Conservation (phyloP, 169 alveolate genomes). For the Blepharisma undulans region DNA sequence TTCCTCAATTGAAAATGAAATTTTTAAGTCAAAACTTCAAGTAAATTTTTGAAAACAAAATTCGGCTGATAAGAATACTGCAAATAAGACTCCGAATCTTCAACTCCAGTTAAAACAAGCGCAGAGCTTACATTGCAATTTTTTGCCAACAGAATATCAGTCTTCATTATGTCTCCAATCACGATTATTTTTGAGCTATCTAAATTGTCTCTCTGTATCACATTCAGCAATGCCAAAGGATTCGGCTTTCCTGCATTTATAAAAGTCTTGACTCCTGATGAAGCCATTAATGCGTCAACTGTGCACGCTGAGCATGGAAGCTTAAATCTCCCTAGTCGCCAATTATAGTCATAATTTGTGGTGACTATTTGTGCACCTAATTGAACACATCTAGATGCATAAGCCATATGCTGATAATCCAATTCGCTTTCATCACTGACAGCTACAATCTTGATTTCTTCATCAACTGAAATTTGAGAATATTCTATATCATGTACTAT, state of each 20-base stretch:
- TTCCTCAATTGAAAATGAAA: no score
- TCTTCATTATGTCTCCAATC: constrained; percentile 51
- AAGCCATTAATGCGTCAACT: constrained; percentile 28
- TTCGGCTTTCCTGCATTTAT: constrained; percentile 50
- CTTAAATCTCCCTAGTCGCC: constrained; percentile 30
- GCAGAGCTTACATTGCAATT: constrained; percentile 40
- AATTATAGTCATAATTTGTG: constrained; percentile 28
- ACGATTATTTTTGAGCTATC: constrained; percentile 16
- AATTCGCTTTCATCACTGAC: constrained; percentile 45
- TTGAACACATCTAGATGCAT: constrained; percentile 51
- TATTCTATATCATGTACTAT: not conserved
- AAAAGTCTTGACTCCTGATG: constrained; percentile 1
- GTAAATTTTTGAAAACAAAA: not conserved
- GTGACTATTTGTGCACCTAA: constrained; percentile 49
- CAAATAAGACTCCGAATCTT: not conserved
- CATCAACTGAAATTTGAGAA: constrained; percentile 45
- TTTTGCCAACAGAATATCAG: constrained; percentile 43
- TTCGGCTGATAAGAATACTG: not conserved
- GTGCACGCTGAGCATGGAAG: constrained; percentile 64
- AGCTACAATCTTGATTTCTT: constrained; percentile 56
- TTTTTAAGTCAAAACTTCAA: not conserved
- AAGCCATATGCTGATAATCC: constrained; percentile 41
- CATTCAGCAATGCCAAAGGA: not conserved
- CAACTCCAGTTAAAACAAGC: constrained; percentile 52
- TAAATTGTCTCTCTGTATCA: constrained; percentile 8